Evolutionary conservation across 1,284 basidiomycete genomes (phyloP).

Genomic region (Sphaerobolus stellatus): DNA sequence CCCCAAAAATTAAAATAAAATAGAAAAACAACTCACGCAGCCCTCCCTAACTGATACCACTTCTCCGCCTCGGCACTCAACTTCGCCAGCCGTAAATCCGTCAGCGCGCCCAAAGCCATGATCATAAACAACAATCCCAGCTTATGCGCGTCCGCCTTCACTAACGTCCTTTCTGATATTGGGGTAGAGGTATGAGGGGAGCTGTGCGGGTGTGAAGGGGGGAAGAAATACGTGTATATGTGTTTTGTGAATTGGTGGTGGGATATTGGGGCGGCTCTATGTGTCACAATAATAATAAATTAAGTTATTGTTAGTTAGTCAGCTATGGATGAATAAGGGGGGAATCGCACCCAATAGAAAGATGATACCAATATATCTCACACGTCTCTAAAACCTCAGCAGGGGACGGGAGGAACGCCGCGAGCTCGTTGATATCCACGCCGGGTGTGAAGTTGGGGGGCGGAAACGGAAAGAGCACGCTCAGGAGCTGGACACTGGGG

Average conservation of each 20-base stretch:
- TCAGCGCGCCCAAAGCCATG: constrained; percentile 5
- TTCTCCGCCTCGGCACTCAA: constrained; percentile 5
- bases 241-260: constrained; percentile 1
- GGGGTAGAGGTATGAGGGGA: too few species aligned
- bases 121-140: constrained; percentile 7
- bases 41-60: constrained; percentile 7
- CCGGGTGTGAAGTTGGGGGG: background rate
- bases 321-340: background rate
- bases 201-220: background rate
- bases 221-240: constrained; percentile 3
- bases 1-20: too few species aligned
- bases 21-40: constrained; percentile 2
- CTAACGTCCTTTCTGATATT: background rate
- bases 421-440: constrained; percentile 2
- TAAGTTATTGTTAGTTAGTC: background rate
- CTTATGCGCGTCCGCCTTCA: constrained; percentile 1
- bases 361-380: constrained; percentile 1
- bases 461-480: constrained; percentile 6
- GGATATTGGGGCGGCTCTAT: constrained; percentile 1
- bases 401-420: background rate
- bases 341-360: background rate
- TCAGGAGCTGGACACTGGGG: background rate
- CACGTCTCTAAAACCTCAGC: background rate
- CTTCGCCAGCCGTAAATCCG: background rate
- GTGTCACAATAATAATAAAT: background rate